Percentiles rank a stretch among this genome's conserved stretches.
phyloP scores from a whole-genome alignment of 148 eudicot species.

The Diospyros kaki region DNA sequence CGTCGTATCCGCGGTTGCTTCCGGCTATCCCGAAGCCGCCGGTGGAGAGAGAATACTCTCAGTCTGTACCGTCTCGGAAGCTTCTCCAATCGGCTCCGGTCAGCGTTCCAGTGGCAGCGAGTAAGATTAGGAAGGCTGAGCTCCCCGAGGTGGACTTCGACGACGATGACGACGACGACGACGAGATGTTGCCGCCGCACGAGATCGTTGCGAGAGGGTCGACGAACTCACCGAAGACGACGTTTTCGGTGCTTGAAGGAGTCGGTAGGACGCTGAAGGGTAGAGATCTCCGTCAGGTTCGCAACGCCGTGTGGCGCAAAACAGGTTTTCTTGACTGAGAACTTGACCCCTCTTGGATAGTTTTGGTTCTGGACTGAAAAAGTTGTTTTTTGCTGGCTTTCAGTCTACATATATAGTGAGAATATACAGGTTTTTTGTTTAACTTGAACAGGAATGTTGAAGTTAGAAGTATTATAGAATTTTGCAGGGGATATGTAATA shows the following conservation, averaged over 20 bases:
- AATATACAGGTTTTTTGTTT: background rate
- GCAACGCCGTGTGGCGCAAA: constrained; percentile 61
- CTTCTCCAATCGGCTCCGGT: constrained; percentile 56
- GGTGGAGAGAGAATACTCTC: constrained; percentile 22
- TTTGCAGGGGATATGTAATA: background rate
- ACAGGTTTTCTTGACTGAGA: constrained; percentile 68
- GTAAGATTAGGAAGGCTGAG: constrained; percentile 18
- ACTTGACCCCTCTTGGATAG: background rate
- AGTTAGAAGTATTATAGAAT: background rate
- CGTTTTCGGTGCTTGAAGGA: constrained; percentile 72
- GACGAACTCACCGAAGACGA: constrained; percentile 23
- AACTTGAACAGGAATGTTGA: background rate
- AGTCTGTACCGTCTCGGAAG: constrained; percentile 30
- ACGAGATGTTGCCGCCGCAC: constrained; percentile 75
- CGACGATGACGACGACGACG: constrained; percentile 39
- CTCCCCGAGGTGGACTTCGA: constrained; percentile 25
- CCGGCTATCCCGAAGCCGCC: constrained; percentile 50
- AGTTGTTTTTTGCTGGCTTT: background rate
- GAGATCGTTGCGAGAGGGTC: constrained; percentile 67
- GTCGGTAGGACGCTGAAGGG: constrained; percentile 75
- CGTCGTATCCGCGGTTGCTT: constrained; percentile 28
- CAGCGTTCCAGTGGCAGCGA: constrained; percentile 42
- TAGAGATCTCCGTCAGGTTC: constrained; percentile 61
- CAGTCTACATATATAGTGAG: background rate
- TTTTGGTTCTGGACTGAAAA: constrained; percentile 10